Base-by-base conservation (phyloP, 306 rosid genomes). In the Dryas alaskensis region DNA sequence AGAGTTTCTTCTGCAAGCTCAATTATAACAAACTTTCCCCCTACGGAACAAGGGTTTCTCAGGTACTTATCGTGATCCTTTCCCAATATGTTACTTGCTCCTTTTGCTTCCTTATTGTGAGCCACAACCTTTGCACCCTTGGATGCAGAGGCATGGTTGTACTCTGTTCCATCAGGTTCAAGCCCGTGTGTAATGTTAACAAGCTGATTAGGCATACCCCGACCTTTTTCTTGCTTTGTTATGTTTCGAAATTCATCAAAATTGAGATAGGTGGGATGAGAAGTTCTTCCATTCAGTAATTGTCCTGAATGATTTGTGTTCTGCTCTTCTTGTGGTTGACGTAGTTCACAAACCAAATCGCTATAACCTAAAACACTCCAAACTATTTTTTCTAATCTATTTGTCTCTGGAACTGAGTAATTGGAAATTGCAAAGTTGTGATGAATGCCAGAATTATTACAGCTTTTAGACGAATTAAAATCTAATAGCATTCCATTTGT, bases 61-160 rank as follows among this genome's bases (percentile, higher is more conserved):
- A 93, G 82, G 83, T 91, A 93, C 92, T 87, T 89, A 66, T 93
- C 94, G 50, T 89, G 86, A 76, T 93, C 96, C 84, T 83, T 86
- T 70, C 84, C 89, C 39, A 93, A 59, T 53, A 93, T 83, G 81
- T 91, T 93, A 67, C 70, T 79, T 19, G 97, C 96, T 48, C 98
- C 98, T 47, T 86, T 93, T 25, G 96, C 97, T 55, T 93, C 97
- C 82, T 91, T 93, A 57, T 93, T 93, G 79, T 83, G 89, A 54
- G 96, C 92, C 53, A 93, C 89, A 42, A 89, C 97, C 70, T 93
- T 93, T 54, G 98, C 96, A 13, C 98, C 97, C 81, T 91, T 93
- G 17, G 93, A 88, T 39, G 85, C 93, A 14, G 96, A 91, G n/a
- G 98, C 98, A 47, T 89, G 88, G 82, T 93, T 91, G 85, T 88